Percentiles rank a stretch among this genome's conserved stretches.
Conservation (phyloP, 495 filamentous ascomycete genomes). For the Oleoguttula mirabilis region DNA sequence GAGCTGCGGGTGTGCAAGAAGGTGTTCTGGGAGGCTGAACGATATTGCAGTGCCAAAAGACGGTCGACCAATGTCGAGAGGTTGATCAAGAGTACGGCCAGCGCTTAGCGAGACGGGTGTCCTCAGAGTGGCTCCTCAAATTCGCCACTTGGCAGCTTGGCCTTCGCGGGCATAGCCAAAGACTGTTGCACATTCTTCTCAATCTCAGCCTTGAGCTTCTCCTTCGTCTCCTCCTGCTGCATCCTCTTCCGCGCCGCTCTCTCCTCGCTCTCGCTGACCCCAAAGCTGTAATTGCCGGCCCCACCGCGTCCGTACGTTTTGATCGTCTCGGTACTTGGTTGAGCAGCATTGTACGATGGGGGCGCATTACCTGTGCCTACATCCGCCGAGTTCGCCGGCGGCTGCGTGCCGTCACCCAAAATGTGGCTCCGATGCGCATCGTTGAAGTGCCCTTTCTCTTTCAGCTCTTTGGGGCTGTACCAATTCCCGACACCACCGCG, state of each 20-base stretch:
- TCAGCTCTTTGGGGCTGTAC: conserved; percentile 28
- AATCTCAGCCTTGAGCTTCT: conserved; percentile 34
- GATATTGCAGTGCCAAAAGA: no score
- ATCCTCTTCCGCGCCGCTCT: conserved; percentile 23
- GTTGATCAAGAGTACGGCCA: no score
- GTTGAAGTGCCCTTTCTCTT: conserved; percentile 22
- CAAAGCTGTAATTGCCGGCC: conserved; percentile 42
- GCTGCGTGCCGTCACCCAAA: conserved; percentile 11
- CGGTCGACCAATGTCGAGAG: no score
- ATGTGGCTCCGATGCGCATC: conserved; percentile 4
- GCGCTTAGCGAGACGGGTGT: no score
- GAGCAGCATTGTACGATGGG: conserved; percentile 7
- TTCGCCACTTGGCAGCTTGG: conserved; percentile 6
- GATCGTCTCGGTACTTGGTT: conserved; percentile 9
- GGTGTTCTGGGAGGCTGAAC: no score
- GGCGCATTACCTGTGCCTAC: conserved; percentile 12
- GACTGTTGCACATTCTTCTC: conserved; percentile 26
- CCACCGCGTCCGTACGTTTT: conserved; percentile 40
- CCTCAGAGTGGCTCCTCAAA: no score
- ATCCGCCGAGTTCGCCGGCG: conserved; percentile 21
- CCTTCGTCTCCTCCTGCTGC: conserved; percentile 27
- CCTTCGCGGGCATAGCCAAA: conserved; percentile 16
- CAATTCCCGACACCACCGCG: conserved; percentile 55
- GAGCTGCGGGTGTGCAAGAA: no score
- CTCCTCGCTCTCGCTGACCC: conserved; percentile 20